Percentiles rank a stretch among this genome's conserved stretches.
These are phyloP conservation scores for Boletus vermiculosoides DNA, from an alignment of 768 basidiomycete species.

Conservation along the genomic window DNA sequence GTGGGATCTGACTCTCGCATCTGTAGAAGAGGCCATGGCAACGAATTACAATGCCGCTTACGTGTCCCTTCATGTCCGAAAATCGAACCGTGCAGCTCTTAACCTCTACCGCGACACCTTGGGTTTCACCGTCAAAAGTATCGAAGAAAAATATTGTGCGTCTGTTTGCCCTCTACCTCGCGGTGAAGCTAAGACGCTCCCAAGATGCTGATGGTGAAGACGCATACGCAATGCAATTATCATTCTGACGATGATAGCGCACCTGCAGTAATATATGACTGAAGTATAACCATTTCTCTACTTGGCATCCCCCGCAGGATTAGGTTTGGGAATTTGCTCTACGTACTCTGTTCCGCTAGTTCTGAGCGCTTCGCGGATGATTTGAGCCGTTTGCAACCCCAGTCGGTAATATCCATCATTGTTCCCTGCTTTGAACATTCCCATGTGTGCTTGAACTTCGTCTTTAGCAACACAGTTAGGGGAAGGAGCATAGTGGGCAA, in stretches of 20 bases:
- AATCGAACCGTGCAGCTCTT: conserved; percentile 92
- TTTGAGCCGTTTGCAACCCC: conserved; percentile 62
- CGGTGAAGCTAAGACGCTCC: conserved; percentile 8
- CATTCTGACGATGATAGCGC: conserved; percentile 39
- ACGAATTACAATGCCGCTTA: conserved; percentile 80
- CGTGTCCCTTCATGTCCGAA: conserved; percentile 88
- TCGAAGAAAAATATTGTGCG: conserved; percentile 92
- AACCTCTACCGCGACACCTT: conserved; percentile 85
- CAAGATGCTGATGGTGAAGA: conserved; percentile 94
- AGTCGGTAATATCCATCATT: conserved; percentile 93
- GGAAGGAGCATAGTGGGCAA: conserved; percentile 58
- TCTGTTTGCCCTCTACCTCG: conserved; percentile 16
- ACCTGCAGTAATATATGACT: neutral
- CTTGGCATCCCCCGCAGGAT: conserved; percentile 1
- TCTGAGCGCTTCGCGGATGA: conserved; percentile 58
- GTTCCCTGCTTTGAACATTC: conserved; percentile 78
- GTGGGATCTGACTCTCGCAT: conserved; percentile 2
- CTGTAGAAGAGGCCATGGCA: conserved; percentile 85
- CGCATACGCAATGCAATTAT: conserved; percentile 86
- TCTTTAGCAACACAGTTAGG: conserved; percentile 67
- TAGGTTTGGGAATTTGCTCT: neutral
- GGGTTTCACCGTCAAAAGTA: conserved; percentile 81
- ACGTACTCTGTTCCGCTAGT: neutral
- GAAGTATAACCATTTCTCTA: conserved; percentile 2
- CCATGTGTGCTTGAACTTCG: conserved; percentile 83